Percentiles rank a stretch among this genome's conserved stretches.
phyloP scores from a whole-genome alignment of 1,284 basidiomycete genomes.

The Ustilago trichophora region DNA sequence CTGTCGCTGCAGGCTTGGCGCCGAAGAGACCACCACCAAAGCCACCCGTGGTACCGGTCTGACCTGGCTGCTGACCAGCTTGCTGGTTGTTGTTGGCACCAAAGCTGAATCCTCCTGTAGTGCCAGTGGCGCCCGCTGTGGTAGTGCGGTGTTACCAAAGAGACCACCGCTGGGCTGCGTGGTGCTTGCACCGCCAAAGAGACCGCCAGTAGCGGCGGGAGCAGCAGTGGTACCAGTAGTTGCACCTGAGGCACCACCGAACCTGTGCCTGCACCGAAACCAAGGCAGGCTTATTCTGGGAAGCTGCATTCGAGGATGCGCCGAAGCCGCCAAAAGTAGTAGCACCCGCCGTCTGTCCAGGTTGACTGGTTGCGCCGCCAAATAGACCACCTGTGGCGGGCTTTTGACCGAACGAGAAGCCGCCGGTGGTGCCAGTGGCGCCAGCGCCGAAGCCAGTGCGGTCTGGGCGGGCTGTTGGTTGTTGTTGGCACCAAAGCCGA shows the following conservation, averaged over 20 bases:
- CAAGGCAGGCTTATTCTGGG: conserved; percentile 60
- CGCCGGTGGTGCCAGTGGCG: conserved; percentile 35
- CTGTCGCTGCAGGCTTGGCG: conserved; percentile 55
- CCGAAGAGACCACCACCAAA: conserved; percentile 62
- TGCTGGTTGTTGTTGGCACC: conserved; percentile 42
- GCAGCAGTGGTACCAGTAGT: conserved; percentile 41
- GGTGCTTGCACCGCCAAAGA: conserved; percentile 66
- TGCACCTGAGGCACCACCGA: conserved; percentile 40
- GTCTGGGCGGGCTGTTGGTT: conserved; percentile 27
- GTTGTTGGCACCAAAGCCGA: conserved; percentile 47
- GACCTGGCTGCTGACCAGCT: conserved; percentile 33
- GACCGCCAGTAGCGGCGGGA: conserved; percentile 65
- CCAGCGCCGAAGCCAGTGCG: conserved; percentile 43
- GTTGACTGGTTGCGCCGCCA: conserved; percentile 63
- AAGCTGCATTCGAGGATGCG: conserved; percentile 36
- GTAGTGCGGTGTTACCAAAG: conserved; percentile 32
- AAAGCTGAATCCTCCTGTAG: conserved; percentile 49
- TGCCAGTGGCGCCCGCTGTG: conserved; percentile 19
- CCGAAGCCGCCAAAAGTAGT: conserved; percentile 59
- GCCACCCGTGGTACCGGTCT: conserved; percentile 41
- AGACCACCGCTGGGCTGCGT: conserved; percentile 50
- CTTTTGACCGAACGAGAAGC: conserved; percentile 53
- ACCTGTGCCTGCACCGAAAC: conserved; percentile 50
- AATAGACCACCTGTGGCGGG: conserved; percentile 70
- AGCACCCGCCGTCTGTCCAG: conserved; percentile 48